phyloP scores from a whole-genome alignment of 2,329 filamentous ascomycete species.

The Penicillium sp. region DNA sequence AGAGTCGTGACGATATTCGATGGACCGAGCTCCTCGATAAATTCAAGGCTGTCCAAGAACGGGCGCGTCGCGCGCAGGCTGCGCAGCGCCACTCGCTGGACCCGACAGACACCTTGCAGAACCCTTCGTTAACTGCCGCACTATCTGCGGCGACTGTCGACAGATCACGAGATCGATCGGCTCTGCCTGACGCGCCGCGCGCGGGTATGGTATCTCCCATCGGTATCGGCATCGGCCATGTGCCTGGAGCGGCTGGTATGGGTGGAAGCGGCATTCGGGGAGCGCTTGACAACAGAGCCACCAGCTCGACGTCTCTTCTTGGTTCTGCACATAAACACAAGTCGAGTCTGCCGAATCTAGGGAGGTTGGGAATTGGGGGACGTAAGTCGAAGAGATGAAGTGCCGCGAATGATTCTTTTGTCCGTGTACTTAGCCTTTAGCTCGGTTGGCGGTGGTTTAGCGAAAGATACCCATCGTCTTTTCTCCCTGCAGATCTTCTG shows the following conservation, averaged over 20 bases:
- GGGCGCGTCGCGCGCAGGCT: constrained; percentile 72
- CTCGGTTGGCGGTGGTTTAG: constrained; percentile 10
- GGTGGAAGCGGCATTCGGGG: constrained; percentile 53
- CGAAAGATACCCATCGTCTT: constrained; percentile 22
- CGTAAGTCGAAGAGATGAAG: constrained; percentile 57
- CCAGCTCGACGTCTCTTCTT: constrained; percentile 31
- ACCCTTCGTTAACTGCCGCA: constrained; percentile 41
- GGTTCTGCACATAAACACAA: constrained; percentile 62
- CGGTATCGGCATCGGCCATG: constrained; percentile 49
- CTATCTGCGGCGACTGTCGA: constrained; percentile 40
- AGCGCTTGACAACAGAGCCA: constrained; percentile 29
- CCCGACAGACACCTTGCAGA: constrained; percentile 58
- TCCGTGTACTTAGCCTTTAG: constrained; percentile 9
- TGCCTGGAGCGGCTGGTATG: constrained; percentile 21
- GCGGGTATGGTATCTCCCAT: constrained; percentile 38
- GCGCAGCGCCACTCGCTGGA: constrained; percentile 52
- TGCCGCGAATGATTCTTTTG: background rate
- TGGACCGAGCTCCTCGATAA: constrained; percentile 95
- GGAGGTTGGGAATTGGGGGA: constrained; percentile 72
- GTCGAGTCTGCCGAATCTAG: constrained; percentile 71
- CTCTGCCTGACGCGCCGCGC: constrained; percentile 44
- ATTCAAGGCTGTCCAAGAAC: constrained; percentile 89
- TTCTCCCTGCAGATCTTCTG: background rate
- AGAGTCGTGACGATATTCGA: constrained; percentile 86
- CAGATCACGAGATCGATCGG: constrained; percentile 39